phyloP scores from a whole-genome alignment of 73 alveolate species.

The Uronychia binucleata region DNA sequence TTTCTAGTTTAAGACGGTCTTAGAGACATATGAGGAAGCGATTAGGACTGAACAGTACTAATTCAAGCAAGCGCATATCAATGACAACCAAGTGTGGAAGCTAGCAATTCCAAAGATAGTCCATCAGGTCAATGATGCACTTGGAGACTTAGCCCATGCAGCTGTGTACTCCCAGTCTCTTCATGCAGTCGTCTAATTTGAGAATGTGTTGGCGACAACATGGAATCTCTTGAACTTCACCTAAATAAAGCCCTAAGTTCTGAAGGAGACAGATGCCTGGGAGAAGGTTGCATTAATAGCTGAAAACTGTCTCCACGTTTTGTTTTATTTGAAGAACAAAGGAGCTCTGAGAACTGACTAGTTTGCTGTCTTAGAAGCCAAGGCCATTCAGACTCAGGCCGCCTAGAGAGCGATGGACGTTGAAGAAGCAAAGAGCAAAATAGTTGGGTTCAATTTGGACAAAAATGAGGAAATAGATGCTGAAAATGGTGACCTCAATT shows the following conservation, averaged over 20 bases:
- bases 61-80: conserved; percentile 32
- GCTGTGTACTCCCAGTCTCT: conserved; percentile 47
- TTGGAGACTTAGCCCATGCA: conserved; percentile 35
- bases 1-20: conserved; percentile 14
- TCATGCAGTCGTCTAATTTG: conserved; percentile 54
- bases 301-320: conserved; percentile 31
- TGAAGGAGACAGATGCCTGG: conserved; percentile 50
- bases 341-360: not conserved
- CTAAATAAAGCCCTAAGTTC: conserved; percentile 29
- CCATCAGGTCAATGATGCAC: conserved; percentile 2
- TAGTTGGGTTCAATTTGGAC: conserved; percentile 30
- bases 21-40: conserved; percentile 28
- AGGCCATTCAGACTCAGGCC: not conserved
- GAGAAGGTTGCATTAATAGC: conserved; percentile 29
- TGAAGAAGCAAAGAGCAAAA: conserved; percentile 1
- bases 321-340: conserved; percentile 23
- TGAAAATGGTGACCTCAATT: not conserved
- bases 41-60: not conserved
- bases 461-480: conserved; percentile 8
- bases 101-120: conserved; percentile 25
- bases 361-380: not conserved
- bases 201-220: conserved; percentile 32
- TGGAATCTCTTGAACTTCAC: conserved; percentile 49
- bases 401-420: not conserved
- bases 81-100: conserved; percentile 9